phyloP scores from a whole-genome alignment of 2,329 filamentous ascomycete species.

The Fusarium sp. region DNA sequence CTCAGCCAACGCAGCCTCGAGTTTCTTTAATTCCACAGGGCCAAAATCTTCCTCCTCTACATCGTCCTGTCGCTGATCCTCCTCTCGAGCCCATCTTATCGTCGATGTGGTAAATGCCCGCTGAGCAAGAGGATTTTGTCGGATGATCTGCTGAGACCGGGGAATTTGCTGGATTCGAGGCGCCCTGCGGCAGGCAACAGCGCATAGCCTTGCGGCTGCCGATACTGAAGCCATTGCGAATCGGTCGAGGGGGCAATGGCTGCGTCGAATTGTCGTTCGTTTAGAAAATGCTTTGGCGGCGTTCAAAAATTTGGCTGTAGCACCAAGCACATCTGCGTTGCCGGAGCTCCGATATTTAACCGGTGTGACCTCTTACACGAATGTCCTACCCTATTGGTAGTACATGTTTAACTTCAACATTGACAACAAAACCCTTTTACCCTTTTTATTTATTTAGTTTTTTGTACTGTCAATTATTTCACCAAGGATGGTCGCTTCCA shows the following conservation, averaged over 20 bases:
- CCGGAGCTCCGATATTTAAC: slow-evolving; percentile 45
- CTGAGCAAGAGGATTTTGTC: slow-evolving; percentile 34
- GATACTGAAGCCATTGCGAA: slow-evolving; percentile 56
- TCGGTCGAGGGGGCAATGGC: slow-evolving; percentile 42
- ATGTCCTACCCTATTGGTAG: slow-evolving; percentile 15
- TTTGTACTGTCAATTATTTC: not conserved
- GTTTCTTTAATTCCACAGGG: slow-evolving; percentile 47
- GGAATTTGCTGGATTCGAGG: slow-evolving; percentile 41
- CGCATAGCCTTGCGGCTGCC: slow-evolving; percentile 54
- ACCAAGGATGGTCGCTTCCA: slow-evolving; percentile 11
- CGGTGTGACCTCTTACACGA: slow-evolving; percentile 28
- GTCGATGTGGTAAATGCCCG: slow-evolving; percentile 51
- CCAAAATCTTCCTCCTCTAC: slow-evolving; percentile 44
- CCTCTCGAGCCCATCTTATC: slow-evolving; percentile 46
- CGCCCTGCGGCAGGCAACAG: slow-evolving; percentile 50
- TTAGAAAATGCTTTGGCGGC: slow-evolving; percentile 33
- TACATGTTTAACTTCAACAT: not conserved
- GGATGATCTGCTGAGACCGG: slow-evolving; percentile 43
- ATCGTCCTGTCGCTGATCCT: slow-evolving; percentile 35
- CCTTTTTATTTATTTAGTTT: not conserved
- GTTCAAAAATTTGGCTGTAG: slow-evolving; percentile 51
- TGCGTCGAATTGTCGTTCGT: slow-evolving; percentile 39
- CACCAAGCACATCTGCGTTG: slow-evolving; percentile 19
- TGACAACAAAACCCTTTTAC: not conserved
- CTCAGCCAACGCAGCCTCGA: slow-evolving; percentile 49